Evolutionary conservation across 768 basidiomycete species (phyloP).

Genomic region (Kwoniella sp.): DNA sequence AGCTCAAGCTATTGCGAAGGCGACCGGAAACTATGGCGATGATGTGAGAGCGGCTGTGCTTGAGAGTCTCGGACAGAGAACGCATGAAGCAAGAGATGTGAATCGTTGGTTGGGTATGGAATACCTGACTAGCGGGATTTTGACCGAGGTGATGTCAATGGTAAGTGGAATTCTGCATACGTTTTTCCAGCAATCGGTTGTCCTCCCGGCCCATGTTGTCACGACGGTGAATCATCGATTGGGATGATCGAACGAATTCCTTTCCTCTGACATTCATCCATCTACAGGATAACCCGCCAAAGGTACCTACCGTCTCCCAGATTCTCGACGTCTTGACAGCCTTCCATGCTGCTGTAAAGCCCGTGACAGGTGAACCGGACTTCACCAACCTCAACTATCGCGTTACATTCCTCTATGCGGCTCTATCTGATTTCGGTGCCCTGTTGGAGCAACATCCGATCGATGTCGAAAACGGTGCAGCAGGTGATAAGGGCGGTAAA

Average conservation of each 20-base stretch:
- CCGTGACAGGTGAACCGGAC: slow-evolving; percentile 7
- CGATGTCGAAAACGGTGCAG: background rate
- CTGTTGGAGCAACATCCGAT: slow-evolving; percentile 16
- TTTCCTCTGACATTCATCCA: background rate
- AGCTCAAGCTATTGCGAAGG: background rate
- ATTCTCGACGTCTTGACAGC: slow-evolving; percentile 3
- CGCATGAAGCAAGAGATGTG: background rate
- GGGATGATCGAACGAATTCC: too few species aligned
- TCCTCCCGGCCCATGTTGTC: too few species aligned
- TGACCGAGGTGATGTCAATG: background rate
- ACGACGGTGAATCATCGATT: too few species aligned
- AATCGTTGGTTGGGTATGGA: slow-evolving; percentile 23
- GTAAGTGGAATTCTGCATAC: background rate
- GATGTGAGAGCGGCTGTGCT: slow-evolving; percentile 14
- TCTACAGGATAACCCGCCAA: background rate
- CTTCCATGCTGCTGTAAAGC: background rate
- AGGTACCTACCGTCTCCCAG: slow-evolving; percentile 8
- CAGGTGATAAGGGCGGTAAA: slow-evolving; percentile 6
- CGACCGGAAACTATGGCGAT: background rate
- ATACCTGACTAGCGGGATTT: slow-evolving; percentile 5
- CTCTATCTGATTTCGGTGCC: slow-evolving; percentile 19
- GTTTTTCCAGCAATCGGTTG: too few species aligned
- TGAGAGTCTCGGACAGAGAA: slow-evolving; percentile 11
- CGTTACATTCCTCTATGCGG: slow-evolving; percentile 25
- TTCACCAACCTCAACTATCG: slow-evolving; percentile 7